Evolutionary conservation across 805 yeast genomes (phyloP), one percentile per base, ranked within the genome.

Genomic region (Zygosaccharomyces pseudorouxii): DNA sequence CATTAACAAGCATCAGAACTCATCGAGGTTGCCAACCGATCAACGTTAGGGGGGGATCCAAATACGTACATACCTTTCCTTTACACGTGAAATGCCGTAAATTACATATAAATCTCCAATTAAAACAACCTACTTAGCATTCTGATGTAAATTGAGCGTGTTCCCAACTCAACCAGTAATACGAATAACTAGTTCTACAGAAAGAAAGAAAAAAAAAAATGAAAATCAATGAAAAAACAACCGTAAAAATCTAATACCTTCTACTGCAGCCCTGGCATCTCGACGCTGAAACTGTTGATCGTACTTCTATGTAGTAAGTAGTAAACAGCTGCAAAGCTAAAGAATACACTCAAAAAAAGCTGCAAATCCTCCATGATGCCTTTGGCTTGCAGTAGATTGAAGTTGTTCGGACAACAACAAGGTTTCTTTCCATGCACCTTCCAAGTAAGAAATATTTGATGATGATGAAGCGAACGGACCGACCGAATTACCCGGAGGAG

Each of bases 301-400:
- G 58, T 58, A 8, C 54, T 57, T 46, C 55, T 57, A 43, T 63
- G 67, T 22, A 63, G 53, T 10, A 60, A 52, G 42, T 52, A 55
- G 50, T 63, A 63, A 35, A 55, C 52, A 16, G 59, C 53, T 27
- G 59, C 57, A 19, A 60, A 50, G 37, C 58, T 51, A 28, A 59
- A 59, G 38, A 59, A 59, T 28, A 63, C 51, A 22, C 61, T 55
- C 29, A 59, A 31, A 45, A 61, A 57, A 18, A 62, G 49, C 51
- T 57, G 56, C 29, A 62, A 37, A 47, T 63, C 65, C 47, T 62
- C 63, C 64, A 58, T 61, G 49, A 31, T 48, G 39, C 37, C 16
- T 18, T 16, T 14, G 19, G 9, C 8, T 14, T 18, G 14, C 14
- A 33, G 12, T 33, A 16, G 9, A 33, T 33, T 16, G 16, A 33